Percentiles rank a stretch among this genome's conserved stretches.
phyloP scores from a whole-genome alignment of 129 eudicot genomes.

The Apium graveolens region DNA sequence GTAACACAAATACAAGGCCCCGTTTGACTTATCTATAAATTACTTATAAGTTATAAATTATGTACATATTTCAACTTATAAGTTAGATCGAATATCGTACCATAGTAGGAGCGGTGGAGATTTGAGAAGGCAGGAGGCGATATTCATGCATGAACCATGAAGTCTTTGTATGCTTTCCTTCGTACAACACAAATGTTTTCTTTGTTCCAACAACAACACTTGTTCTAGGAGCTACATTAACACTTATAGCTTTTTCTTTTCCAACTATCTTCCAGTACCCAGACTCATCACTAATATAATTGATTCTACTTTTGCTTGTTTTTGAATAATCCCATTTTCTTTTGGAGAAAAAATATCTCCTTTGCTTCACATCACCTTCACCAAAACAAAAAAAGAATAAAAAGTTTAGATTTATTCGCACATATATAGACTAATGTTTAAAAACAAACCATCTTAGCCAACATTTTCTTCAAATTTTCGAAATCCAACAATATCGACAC shows the following conservation, averaged over 20 bases:
- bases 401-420: no score
- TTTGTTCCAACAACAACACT: constrained; percentile 11
- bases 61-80: no score
- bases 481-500: neutral
- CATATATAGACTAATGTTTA: no score
- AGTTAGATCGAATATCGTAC: no score
- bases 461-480: no score
- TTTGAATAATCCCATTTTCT: constrained; percentile 3
- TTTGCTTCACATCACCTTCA: constrained; percentile 23
- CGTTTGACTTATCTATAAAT: neutral
- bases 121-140: constrained; percentile 12
- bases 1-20: no score
- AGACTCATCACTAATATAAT: constrained; percentile 2
- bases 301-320: neutral
- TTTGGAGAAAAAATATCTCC: constrained; percentile 29
- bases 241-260: constrained; percentile 7
- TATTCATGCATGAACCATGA: constrained; percentile 24
- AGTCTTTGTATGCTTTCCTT: constrained; percentile 10
- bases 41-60: no score
- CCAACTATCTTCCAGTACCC: constrained; percentile 25
- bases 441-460: no score
- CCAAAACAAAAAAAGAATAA: constrained; percentile 1
- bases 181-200: constrained; percentile 14
- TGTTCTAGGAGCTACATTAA: neutral
- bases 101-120: neutral